phyloP scores from a whole-genome alignment of 352 stramenopile species.

The Hyaloperonospora arabidopsidis region DNA sequence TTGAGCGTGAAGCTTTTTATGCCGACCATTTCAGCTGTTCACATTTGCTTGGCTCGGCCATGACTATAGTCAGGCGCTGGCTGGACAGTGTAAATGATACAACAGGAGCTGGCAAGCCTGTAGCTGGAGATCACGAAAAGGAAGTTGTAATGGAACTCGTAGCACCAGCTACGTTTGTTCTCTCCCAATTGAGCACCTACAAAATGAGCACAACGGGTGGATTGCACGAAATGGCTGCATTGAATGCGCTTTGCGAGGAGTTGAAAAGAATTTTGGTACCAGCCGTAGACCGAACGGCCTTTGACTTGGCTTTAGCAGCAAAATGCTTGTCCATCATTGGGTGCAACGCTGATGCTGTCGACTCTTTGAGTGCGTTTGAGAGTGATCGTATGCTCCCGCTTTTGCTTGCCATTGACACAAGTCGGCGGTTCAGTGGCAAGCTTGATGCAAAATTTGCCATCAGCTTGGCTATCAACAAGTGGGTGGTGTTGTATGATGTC shows the following conservation, averaged over 20 bases:
- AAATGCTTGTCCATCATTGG: conserved; percentile 33
- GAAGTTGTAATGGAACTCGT: conserved; percentile 22
- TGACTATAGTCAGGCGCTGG: conserved; percentile 16
- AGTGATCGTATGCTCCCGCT: conserved; percentile 29
- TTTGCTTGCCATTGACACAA: conserved; percentile 33
- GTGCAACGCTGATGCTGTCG: conserved; percentile 21
- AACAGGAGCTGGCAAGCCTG: not conserved
- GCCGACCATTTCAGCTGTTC: conserved; percentile 12
- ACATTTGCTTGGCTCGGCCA: conserved; percentile 22
- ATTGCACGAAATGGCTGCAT: conserved; percentile 18
- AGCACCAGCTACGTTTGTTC: conserved; percentile 24
- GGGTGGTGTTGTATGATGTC: conserved; percentile 46
- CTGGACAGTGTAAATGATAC: conserved; percentile 6
- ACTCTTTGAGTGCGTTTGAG: conserved; percentile 37
- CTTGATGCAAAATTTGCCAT: conserved; percentile 31
- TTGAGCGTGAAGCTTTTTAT: conserved; percentile 19
- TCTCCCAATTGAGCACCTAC: conserved; percentile 39
- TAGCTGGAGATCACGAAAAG: conserved; percentile 19
- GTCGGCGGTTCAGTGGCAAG: conserved; percentile 25
- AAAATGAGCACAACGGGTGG: conserved; percentile 30
- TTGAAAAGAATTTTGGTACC: conserved; percentile 21
- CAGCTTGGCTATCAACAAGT: conserved; percentile 46
- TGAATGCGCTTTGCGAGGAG: conserved; percentile 32
- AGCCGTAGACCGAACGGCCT: conserved; percentile 7
- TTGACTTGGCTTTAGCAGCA: conserved; percentile 35